Evolutionary conservation across 805 yeast species (phyloP).

Genomic region (Blastobotrys mokoenaii): DNA sequence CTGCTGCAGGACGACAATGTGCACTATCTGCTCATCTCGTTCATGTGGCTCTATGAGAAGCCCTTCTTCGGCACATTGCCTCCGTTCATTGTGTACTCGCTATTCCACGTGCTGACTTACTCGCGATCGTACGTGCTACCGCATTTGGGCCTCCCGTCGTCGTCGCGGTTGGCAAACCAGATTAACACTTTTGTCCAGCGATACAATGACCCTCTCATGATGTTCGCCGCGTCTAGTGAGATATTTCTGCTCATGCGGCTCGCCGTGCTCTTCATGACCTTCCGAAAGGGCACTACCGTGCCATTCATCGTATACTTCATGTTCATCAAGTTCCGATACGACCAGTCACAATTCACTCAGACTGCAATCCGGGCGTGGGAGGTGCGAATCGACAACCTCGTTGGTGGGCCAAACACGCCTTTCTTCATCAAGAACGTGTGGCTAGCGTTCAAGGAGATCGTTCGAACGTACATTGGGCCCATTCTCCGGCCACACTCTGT

Average conservation of each 20-base stretch:
- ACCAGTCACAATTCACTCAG: conserved; percentile 66
- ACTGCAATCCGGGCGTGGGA: conserved; percentile 60
- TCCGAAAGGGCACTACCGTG: conserved; percentile 55
- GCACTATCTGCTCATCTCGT: conserved; percentile 57
- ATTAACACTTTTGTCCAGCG: conserved; percentile 40
- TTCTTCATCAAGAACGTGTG: conserved; percentile 41
- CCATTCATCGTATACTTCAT: conserved; percentile 38
- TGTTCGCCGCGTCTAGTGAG: conserved; percentile 53
- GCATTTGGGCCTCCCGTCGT: conserved; percentile 34
- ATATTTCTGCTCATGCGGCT: conserved; percentile 26
- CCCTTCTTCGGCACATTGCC: conserved; percentile 52
- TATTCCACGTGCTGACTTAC: conserved; percentile 76
- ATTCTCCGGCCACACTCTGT: too few species aligned
- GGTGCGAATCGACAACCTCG: conserved; percentile 51
- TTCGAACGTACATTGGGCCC: background rate
- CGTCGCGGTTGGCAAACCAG: conserved; percentile 21
- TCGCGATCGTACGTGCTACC: conserved; percentile 61
- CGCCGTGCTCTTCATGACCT: conserved; percentile 33
- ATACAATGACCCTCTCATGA: conserved; percentile 53
- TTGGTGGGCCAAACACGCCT: conserved; percentile 48
- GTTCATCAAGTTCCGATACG: conserved; percentile 72
- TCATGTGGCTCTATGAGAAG: conserved; percentile 51
- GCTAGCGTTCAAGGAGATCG: conserved; percentile 36
- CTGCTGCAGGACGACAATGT: conserved; percentile 55
- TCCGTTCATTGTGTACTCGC: conserved; percentile 70